These are phyloP conservation scores for Sphenostylis stenocarpa DNA, from an alignment of 306 rosid species.

Conservation along the genomic window DNA sequence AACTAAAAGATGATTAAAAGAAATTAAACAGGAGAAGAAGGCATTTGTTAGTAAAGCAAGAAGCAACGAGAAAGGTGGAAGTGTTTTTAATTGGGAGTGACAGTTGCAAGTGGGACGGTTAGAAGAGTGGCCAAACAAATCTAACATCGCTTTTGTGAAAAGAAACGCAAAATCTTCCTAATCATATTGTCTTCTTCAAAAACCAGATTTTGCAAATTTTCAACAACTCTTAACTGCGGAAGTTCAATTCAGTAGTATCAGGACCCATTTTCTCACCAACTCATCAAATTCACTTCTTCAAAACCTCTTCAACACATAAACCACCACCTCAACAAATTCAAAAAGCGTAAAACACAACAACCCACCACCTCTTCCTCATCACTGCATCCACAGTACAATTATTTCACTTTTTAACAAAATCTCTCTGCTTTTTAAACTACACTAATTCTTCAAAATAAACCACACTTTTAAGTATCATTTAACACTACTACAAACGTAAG, in stretches of 20 bases:
- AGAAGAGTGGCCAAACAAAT: conserved; percentile 27
- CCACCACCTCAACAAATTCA: background rate
- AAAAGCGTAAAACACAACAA: background rate
- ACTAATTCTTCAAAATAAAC: too few species aligned
- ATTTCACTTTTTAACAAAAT: too few species aligned
- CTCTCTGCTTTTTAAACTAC: too few species aligned
- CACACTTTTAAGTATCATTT: too few species aligned
- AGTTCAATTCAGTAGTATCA: background rate
- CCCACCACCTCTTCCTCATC: too few species aligned
- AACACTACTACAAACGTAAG: too few species aligned
- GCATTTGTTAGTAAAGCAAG: too few species aligned
- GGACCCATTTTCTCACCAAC: conserved; percentile 29
- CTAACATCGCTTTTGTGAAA: conserved; percentile 33
- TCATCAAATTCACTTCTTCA: background rate
- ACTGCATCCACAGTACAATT: too few species aligned
- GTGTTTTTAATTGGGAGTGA: background rate
- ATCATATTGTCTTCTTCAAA: conserved; percentile 37
- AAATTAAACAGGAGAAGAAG: too few species aligned
- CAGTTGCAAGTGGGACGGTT: conserved; percentile 29
- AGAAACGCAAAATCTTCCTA: conserved; percentile 36
- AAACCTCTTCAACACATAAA: background rate
- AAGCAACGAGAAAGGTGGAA: too few species aligned
- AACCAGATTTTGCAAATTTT: conserved; percentile 29
- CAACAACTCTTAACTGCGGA: background rate
- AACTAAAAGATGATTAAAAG: too few species aligned